These are phyloP conservation scores for Penicillium sp. DNA, from an alignment of 2,329 filamentous ascomycete species.

Conservation along the genomic window DNA sequence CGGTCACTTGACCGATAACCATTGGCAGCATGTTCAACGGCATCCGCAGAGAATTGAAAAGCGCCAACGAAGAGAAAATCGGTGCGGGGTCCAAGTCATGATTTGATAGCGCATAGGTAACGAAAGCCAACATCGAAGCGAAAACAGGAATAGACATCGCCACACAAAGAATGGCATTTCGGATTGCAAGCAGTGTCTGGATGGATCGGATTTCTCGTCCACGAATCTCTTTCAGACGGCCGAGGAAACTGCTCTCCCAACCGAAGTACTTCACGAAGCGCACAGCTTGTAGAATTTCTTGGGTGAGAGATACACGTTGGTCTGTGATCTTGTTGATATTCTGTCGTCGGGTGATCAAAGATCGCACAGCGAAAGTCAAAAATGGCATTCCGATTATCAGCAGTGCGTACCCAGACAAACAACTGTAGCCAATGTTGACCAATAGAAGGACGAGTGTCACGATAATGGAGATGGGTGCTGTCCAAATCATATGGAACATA, in stretches of 20 bases:
- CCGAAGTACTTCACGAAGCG: constrained; percentile 96
- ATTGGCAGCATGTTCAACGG: constrained; percentile 86
- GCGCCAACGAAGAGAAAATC: constrained; percentile 87
- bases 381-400: constrained; percentile 75
- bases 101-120: constrained; percentile 68
- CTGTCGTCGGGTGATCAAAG: constrained; percentile 71
- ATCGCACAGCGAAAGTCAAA: constrained; percentile 73
- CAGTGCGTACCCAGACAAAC: constrained; percentile 81
- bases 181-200: constrained; percentile 76
- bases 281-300: constrained; percentile 87
- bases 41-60: constrained; percentile 89
- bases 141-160: constrained; percentile 86
- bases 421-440: constrained; percentile 86
- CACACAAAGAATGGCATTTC: constrained; percentile 80
- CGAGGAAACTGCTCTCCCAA: constrained; percentile 86
- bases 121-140: constrained; percentile 91
- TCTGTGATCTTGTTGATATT: constrained; percentile 92
- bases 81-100: constrained; percentile 70
- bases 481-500: constrained; percentile 91
- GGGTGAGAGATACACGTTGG: constrained; percentile 83
- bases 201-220: constrained; percentile 77
- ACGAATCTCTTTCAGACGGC: constrained; percentile 72
- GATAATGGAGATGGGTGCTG: constrained; percentile 73
- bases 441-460: constrained; percentile 78
- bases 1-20: constrained; percentile 84